These are phyloP conservation scores for Acacia pycnantha DNA, from an alignment of 331 rosid genomes.

Conservation along the genomic window DNA sequence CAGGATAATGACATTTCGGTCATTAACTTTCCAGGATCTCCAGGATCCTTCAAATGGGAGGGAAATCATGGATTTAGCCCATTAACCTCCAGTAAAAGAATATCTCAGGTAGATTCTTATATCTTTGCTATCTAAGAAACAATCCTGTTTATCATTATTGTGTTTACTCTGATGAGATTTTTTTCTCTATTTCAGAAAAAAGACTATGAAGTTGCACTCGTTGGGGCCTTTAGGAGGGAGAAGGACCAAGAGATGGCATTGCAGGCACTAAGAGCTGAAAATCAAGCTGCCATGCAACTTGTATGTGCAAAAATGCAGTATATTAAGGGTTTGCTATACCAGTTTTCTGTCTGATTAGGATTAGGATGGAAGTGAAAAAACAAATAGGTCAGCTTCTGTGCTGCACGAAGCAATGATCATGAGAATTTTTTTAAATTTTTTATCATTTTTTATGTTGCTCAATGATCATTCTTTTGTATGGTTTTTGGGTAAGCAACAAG, in stretches of 20 bases:
- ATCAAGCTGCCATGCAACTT: slow-evolving; percentile 85
- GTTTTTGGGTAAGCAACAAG: background rate
- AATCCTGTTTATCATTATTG: background rate
- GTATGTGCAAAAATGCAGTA: slow-evolving; percentile 44
- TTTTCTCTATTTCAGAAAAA: slow-evolving; percentile 54
- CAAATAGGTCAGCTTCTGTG: background rate
- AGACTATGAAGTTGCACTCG: slow-evolving; percentile 89
- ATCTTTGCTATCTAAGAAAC: slow-evolving; percentile 7
- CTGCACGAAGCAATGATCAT: background rate
- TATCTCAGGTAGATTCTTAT: slow-evolving; percentile 56
- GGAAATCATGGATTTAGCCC: slow-evolving; percentile 82
- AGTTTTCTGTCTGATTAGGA: slow-evolving; percentile 17
- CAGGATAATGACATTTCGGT: slow-evolving; percentile 60
- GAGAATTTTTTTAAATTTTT: background rate
- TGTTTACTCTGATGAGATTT: slow-evolving; percentile 20
- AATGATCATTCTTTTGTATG: slow-evolving; percentile 7
- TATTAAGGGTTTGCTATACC: slow-evolving; percentile 12
- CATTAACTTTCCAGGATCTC: slow-evolving; percentile 79
- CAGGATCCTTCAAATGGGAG: slow-evolving; percentile 92
- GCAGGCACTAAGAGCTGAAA: slow-evolving; percentile 76
- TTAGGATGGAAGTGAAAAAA: background rate
- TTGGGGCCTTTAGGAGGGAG: slow-evolving; percentile 95
- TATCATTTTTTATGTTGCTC: slow-evolving; percentile 15
- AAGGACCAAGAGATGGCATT: slow-evolving; percentile 76
- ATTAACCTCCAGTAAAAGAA: slow-evolving; percentile 58